A percentile compares a stretch with the other conserved stretches of the same genome.
Conservation (phyloP, 2,329 filamentous ascomycete species). For the Furcasterigmium sp. region DNA sequence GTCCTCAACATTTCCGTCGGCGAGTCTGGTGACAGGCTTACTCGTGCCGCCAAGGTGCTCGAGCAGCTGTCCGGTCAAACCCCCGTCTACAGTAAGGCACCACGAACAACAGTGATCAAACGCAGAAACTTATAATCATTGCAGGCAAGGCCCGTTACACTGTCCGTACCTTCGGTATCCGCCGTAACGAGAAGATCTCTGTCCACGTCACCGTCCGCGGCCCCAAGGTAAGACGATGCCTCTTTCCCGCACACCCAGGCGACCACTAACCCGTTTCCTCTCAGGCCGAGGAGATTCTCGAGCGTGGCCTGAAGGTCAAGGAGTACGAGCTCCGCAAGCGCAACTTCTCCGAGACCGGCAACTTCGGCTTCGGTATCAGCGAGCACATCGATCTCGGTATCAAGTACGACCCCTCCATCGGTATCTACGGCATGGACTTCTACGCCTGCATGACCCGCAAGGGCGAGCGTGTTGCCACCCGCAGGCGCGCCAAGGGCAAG, state of each 20-base stretch:
- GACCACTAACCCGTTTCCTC: constrained; percentile 16
- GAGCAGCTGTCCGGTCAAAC: constrained; percentile 99
- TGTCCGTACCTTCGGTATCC: constrained; percentile 99
- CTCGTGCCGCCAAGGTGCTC: constrained; percentile 98
- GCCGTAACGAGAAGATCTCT: constrained; percentile 99
- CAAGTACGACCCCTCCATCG: constrained; percentile 98
- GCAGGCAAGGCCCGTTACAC: constrained; percentile 99
- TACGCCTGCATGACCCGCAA: constrained; percentile 99
- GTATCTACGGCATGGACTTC: constrained; percentile 99
- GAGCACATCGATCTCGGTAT: constrained; percentile 99
- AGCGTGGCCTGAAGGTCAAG: constrained; percentile 99
- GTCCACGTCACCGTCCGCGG: constrained; percentile 99
- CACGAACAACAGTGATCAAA: constrained; percentile 2
- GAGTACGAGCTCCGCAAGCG: constrained; percentile 99
- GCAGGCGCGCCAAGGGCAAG: constrained; percentile 80
- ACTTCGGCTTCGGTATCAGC: constrained; percentile 99
- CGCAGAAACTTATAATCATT: constrained; percentile 2
- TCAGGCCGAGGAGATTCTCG: constrained; percentile 96
- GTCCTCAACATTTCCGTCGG: constrained; percentile 99
- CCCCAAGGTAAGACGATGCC: constrained; percentile 53
- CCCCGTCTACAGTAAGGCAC: constrained; percentile 88
- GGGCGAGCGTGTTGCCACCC: constrained; percentile 95
- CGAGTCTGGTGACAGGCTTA: constrained; percentile 99
- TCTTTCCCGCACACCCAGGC: not conserved
- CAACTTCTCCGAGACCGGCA: constrained; percentile 99